phyloP scores from a whole-genome alignment of 495 filamentous ascomycete species.

The Peziza echinospora region DNA sequence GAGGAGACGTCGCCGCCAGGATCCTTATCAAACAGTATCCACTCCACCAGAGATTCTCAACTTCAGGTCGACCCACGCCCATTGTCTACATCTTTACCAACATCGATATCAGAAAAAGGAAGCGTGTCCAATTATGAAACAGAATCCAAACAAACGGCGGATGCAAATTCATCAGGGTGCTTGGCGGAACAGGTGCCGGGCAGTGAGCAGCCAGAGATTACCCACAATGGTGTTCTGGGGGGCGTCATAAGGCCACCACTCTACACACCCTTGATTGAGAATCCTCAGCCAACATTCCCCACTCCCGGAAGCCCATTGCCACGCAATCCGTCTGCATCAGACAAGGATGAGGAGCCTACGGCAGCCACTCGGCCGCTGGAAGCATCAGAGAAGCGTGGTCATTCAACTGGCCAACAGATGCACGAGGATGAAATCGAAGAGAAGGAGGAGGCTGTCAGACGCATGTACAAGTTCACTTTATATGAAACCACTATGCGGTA shows the following conservation, averaged over 20 bases:
- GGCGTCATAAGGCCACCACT: neutral
- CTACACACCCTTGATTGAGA: neutral
- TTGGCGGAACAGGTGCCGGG: no score
- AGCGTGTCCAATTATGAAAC: no score
- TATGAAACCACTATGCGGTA: constrained; percentile 86
- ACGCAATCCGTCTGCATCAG: constrained; percentile 22
- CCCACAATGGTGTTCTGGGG: neutral
- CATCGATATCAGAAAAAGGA: neutral
- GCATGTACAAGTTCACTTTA: constrained; percentile 87
- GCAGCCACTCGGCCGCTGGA: constrained; percentile 41
- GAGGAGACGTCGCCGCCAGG: neutral
- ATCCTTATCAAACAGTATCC: neutral
- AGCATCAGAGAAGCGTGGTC: constrained; percentile 27
- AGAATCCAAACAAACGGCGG: no score
- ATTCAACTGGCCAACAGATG: constrained; percentile 29
- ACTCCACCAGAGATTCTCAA: no score
- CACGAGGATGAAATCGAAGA: constrained; percentile 9
- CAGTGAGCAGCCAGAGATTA: neutral
- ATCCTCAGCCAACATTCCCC: neutral
- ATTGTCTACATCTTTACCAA: neutral
- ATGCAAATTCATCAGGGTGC: no score
- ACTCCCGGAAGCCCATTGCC: constrained; percentile 20
- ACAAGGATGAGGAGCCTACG: constrained; percentile 43
- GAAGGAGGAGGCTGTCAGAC: constrained; percentile 43
- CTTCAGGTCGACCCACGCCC: neutral